Conservation (phyloP, 345 rosid genomes). For the Heritiera littoralis region DNA sequence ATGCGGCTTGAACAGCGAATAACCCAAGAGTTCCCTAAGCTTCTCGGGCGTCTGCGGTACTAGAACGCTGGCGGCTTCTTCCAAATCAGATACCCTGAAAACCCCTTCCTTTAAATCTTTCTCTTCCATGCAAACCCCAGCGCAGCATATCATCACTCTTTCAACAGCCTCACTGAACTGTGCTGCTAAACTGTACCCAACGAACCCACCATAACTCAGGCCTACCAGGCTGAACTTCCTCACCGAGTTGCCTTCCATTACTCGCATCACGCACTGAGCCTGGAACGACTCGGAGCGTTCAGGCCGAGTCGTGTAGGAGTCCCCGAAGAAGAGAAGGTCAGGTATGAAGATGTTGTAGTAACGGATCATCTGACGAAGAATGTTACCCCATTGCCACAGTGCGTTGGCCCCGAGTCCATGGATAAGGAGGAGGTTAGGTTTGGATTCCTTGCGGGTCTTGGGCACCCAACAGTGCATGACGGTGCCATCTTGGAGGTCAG, state of each 20-base stretch:
- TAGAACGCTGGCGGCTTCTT: slow-evolving; percentile 64
- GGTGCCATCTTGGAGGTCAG: slow-evolving; percentile 75
- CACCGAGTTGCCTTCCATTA: slow-evolving; percentile 57
- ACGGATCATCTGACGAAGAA: slow-evolving; percentile 40
- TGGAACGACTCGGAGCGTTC: slow-evolving; percentile 77
- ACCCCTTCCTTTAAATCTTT: slow-evolving; percentile 64
- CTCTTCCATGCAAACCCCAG: slow-evolving; percentile 85
- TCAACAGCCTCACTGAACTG: slow-evolving; percentile 62
- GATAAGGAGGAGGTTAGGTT: slow-evolving; percentile 72
- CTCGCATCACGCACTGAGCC: slow-evolving; percentile 66
- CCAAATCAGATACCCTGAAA: slow-evolving; percentile 60
- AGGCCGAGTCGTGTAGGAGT: slow-evolving; percentile 66
- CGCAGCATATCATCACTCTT: slow-evolving; percentile 64
- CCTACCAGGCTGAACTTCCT: slow-evolving; percentile 61
- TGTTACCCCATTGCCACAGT: slow-evolving; percentile 77
- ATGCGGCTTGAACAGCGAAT: slow-evolving; percentile 45
- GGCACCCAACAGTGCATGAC: slow-evolving; percentile 87
- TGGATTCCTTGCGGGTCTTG: slow-evolving; percentile 34
- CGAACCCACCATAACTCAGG: slow-evolving; percentile 85
- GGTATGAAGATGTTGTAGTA: slow-evolving; percentile 71
- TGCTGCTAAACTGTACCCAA: slow-evolving; percentile 73
- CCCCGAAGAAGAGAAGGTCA: slow-evolving; percentile 76
- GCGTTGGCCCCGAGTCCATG: slow-evolving; percentile 82
- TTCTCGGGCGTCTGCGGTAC: slow-evolving; percentile 63
- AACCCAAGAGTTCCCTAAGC: slow-evolving; percentile 60